Evolutionary conservation across 306 rosid genomes (phyloP).

Genomic region (Prunus mongolica): DNA sequence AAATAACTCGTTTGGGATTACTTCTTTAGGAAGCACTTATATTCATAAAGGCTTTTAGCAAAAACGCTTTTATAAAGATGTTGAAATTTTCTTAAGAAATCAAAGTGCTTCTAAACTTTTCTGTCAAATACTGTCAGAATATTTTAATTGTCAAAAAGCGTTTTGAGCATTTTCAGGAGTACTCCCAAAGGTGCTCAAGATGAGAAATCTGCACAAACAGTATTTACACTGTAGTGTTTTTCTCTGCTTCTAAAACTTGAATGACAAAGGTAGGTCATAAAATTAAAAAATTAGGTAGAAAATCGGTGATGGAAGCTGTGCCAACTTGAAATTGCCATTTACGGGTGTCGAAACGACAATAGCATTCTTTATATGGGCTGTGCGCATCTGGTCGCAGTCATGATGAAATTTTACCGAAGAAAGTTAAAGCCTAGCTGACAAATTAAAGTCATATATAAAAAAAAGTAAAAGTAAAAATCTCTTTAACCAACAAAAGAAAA

Average conservation of each 20-base stretch:
- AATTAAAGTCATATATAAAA: not conserved
- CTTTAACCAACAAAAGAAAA: not conserved
- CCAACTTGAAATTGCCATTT: not conserved
- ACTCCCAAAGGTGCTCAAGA: no score
- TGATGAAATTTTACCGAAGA: not conserved
- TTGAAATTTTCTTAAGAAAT: no score
- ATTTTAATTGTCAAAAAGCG: no score
- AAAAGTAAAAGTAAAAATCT: not conserved
- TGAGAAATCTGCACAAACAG: no score
- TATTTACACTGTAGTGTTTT: no score
- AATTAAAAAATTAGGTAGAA: not conserved
- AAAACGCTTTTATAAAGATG: no score
- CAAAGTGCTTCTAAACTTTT: fast-evolving
- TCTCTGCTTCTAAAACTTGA: not conserved
- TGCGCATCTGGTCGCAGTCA: not conserved
- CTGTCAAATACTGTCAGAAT: fast-evolving
- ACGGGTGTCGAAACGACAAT: slow-evolving; percentile 1
- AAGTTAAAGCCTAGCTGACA: not conserved
- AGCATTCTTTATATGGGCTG: not conserved
- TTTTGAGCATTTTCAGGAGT: no score
- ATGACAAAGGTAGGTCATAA: not conserved
- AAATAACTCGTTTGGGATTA: fast-evolving
- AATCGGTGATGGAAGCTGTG: not conserved
- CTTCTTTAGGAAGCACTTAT: no score
- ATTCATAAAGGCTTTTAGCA: no score